Conservation (phyloP, 2,329 filamentous ascomycete species). For the Exophiala bonariae region DNA sequence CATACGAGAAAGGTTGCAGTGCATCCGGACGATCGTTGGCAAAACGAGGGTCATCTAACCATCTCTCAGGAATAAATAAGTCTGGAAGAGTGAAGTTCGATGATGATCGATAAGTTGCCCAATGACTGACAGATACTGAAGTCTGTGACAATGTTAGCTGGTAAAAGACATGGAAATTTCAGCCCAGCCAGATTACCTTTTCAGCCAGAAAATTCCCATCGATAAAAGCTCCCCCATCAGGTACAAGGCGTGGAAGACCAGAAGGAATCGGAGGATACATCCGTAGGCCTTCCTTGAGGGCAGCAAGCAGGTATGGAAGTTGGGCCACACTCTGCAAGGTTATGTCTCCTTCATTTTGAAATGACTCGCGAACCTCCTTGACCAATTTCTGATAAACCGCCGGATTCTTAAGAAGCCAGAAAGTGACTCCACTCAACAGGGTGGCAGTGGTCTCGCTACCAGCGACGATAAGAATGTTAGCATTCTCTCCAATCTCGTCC, state of each 20-base stretch:
- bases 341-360: conserved; percentile 32
- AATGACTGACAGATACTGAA: conserved; percentile 26
- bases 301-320: conserved; percentile 22
- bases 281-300: conserved; percentile 34
- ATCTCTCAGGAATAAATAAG: not conserved
- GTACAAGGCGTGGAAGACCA: conserved; percentile 31
- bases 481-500: conserved; percentile 15
- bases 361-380: conserved; percentile 30
- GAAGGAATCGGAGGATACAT: conserved; percentile 34
- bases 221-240: conserved; percentile 17
- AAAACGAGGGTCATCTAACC: not conserved
- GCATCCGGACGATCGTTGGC: not conserved
- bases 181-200: conserved; percentile 12
- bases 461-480: conserved; percentile 25
- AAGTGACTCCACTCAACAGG: conserved; percentile 24
- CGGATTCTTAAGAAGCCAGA: conserved; percentile 29
- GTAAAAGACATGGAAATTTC: not conserved
- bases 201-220: conserved; percentile 17
- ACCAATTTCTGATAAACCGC: conserved; percentile 25
- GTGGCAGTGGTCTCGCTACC: conserved; percentile 31
- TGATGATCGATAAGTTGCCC: conserved; percentile 25
- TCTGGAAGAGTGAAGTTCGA: conserved; percentile 22
- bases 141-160: conserved; percentile 9
- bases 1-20: conserved; percentile 23
- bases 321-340: not conserved